These are phyloP conservation scores for Antrodiella citrinella DNA, from an alignment of 768 basidiomycete species.

Conservation along the genomic window DNA sequence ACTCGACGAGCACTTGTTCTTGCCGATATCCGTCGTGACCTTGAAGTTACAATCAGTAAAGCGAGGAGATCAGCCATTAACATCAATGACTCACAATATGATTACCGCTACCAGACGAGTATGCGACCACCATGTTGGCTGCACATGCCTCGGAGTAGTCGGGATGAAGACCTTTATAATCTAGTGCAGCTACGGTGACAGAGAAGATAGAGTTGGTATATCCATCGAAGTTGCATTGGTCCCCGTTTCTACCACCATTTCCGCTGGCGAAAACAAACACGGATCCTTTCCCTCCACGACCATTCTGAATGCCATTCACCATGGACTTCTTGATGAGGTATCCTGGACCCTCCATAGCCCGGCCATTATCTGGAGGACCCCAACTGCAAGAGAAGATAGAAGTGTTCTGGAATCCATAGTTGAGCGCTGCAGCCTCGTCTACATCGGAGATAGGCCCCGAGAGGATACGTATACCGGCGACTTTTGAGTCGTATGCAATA, in stretches of 20 bases:
- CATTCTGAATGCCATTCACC: constrained; percentile 87
- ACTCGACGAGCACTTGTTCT: constrained; percentile 65
- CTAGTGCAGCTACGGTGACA: constrained; percentile 92
- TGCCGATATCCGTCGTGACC: constrained; percentile 93
- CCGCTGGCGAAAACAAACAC: constrained; percentile 97
- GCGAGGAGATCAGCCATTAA: no score
- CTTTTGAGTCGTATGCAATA: constrained; percentile 84
- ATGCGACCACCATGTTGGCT: constrained; percentile 94
- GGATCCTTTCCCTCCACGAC: constrained; percentile 83
- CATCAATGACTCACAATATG: constrained; percentile 74
- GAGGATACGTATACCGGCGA: constrained; percentile 92
- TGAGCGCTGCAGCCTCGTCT: constrained; percentile 92
- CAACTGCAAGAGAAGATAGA: constrained; percentile 95
- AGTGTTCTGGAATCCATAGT: constrained; percentile 87
- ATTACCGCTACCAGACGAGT: constrained; percentile 90
- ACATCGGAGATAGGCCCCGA: constrained; percentile 92
- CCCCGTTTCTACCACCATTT: constrained; percentile 84
- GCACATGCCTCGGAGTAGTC: constrained; percentile 98
- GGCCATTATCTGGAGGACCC: constrained; percentile 95
- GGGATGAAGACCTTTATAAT: constrained; percentile 88
- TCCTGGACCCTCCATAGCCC: constrained; percentile 89
- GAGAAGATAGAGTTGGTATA: constrained; percentile 98
- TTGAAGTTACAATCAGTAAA: no score
- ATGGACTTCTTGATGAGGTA: constrained; percentile 91
- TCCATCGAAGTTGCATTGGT: constrained; percentile 99